Conservation (phyloP, 2,329 filamentous ascomycete genomes). For the Penicillium fuscoglaucum region DNA sequence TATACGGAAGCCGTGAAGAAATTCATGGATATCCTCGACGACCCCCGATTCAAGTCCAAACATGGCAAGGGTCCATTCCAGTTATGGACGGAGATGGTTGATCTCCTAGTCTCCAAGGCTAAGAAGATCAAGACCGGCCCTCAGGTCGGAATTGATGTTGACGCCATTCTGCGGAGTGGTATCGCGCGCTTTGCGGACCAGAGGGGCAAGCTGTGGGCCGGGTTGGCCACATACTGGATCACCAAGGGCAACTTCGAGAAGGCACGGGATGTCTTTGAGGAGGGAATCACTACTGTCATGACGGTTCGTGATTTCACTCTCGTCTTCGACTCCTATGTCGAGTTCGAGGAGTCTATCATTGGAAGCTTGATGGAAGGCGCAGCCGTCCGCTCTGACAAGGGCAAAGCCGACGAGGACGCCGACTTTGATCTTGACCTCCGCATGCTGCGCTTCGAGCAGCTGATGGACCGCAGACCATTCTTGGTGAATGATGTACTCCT, state of each 20-base stretch:
- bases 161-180: slow-evolving; percentile 88
- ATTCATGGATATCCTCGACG: slow-evolving; percentile 91
- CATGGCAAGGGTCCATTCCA: slow-evolving; percentile 94
- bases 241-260: slow-evolving; percentile 88
- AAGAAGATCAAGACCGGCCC: slow-evolving; percentile 78
- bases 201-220: slow-evolving; percentile 90
- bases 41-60: slow-evolving; percentile 86
- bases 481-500: slow-evolving; percentile 93
- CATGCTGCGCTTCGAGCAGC: slow-evolving; percentile 96
- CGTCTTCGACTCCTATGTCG: slow-evolving; percentile 92
- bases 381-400: slow-evolving; percentile 74
- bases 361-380: slow-evolving; percentile 87
- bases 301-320: slow-evolving; percentile 96
- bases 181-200: slow-evolving; percentile 91
- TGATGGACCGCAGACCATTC: slow-evolving; percentile 96
- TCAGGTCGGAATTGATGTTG: slow-evolving; percentile 82
- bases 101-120: slow-evolving; percentile 87
- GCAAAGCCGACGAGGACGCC: slow-evolving; percentile 73
- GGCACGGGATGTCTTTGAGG: slow-evolving; percentile 90
- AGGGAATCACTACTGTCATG: slow-evolving; percentile 97
- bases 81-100: slow-evolving; percentile 96
- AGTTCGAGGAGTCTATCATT: slow-evolving; percentile 96
- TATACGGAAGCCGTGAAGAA: slow-evolving; percentile 89
- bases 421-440: slow-evolving; percentile 94
- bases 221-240: slow-evolving; percentile 95